These are phyloP conservation scores for Candida ascalaphidarum DNA, from an alignment of 805 yeast species.

Conservation along the genomic window DNA sequence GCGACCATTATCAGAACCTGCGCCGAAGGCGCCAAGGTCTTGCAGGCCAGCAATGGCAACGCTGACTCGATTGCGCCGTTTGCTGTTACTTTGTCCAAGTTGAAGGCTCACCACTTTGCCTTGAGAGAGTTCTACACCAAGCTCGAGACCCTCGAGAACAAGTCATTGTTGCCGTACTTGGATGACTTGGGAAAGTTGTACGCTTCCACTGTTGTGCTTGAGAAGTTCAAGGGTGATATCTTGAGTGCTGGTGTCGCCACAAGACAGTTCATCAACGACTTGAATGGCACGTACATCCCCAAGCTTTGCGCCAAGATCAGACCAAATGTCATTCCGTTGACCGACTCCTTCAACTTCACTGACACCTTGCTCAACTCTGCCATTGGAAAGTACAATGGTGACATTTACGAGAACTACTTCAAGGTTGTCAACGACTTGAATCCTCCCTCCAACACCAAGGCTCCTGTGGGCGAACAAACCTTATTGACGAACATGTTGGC, in stretches of 20 bases:
- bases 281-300: conserved; percentile 34
- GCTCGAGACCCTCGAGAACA: conserved; percentile 25
- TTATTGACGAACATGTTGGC: conserved; percentile 26
- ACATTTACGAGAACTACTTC: conserved; percentile 75
- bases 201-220: conserved; percentile 51
- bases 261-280: conserved; percentile 35
- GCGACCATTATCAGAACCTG: conserved; percentile 11
- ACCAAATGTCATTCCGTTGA: conserved; percentile 64
- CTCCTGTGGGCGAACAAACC: conserved; percentile 45
- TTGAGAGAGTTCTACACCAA: conserved; percentile 30
- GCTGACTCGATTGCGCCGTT: conserved; percentile 41
- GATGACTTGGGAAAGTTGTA: conserved; percentile 51
- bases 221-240: conserved; percentile 64
- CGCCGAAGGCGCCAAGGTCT: conserved; percentile 17
- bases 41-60: conserved; percentile 25
- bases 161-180: conserved; percentile 40
- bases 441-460: conserved; percentile 46
- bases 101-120: conserved; percentile 43
- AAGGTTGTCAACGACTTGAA: conserved; percentile 39
- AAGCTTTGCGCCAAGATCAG: conserved; percentile 28
- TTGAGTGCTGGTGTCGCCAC: conserved; percentile 53
- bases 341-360: conserved; percentile 77
- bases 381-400: conserved; percentile 74
- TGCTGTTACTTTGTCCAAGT: conserved; percentile 39
- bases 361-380: conserved; percentile 79